Evolutionary conservation across 129 eudicot genomes (phyloP), one percentile per base, ranked within the genome.

Genomic region (Ambrosia artemisiifolia): DNA sequence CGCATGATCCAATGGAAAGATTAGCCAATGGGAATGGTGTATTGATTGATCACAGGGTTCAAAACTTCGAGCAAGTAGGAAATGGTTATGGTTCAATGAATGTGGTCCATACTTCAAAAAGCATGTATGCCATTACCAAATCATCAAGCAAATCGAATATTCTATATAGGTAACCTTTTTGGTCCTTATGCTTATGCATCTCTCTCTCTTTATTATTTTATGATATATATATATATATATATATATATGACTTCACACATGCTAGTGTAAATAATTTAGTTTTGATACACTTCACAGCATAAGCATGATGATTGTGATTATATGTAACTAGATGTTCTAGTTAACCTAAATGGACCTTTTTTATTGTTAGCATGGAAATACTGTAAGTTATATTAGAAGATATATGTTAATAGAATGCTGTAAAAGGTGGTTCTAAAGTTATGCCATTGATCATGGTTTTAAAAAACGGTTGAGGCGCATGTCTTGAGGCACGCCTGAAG

Each of bases 111-210:
- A 79, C 62, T 67, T 71, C 80, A 3, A 83, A 73, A 65, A 86
- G 82, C 87, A 85, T 89, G 80, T 85, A 73, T 70, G 71, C 75
- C 17, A 65, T 71, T 40, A 84, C 87, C 18, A 70, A 83, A 87
- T 93, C 73, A 76, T 93, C 51, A 87, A 78, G 82, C 90, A 95
- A 14, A 74, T 85, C 60, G 80, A 88, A 76, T 92, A 85, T 87
- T 81, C 88, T 53, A 48, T 79, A 13, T 79, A 90, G 33, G 86
- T 94, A 10, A 85, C 91, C 71, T 94, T 94, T 75, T 65, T 71
- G 75, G 98, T 88, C 33, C 46, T 75, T 83, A 90, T 97, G 98
- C 90, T 65, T 67, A 96, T 80, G 69, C 80, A 53, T 14, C 20
- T 35, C 20, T 69, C 55, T 59, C 30, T 49, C 33, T 36, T 11